Conservation (phyloP, 257 asterid species). For the Perilla frutescens region DNA sequence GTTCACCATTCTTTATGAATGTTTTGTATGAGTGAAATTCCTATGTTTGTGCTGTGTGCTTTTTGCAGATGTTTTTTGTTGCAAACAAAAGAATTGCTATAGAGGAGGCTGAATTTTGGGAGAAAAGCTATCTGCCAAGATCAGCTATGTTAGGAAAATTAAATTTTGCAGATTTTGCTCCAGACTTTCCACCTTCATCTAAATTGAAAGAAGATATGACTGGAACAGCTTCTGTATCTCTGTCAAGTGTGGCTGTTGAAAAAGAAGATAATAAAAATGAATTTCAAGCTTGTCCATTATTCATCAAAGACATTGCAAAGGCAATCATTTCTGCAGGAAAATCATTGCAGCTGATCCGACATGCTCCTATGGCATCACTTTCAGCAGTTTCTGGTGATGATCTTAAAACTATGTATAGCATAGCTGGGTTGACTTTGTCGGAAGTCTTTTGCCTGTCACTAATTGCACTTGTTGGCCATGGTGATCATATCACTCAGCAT, state of each 20-base stretch:
- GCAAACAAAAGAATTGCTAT: conserved; percentile 74
- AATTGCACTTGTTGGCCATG: conserved; percentile 75
- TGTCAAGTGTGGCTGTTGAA: conserved; percentile 48
- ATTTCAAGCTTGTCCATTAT: conserved; percentile 73
- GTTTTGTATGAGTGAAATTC: conserved; percentile 7
- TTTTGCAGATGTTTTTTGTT: conserved; percentile 82
- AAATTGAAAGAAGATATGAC: conserved; percentile 47
- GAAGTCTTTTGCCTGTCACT: conserved; percentile 88
- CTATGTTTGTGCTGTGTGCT: conserved; percentile 24
- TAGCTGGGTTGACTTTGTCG: conserved; percentile 81
- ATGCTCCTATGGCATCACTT: conserved; percentile 66
- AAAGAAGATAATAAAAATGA: conserved; percentile 59
- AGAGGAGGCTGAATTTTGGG: conserved; percentile 96
- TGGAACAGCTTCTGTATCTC: conserved; percentile 56
- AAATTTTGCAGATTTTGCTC: conserved; percentile 36
- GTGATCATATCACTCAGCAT: conserved; percentile 71
- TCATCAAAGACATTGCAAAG: conserved; percentile 75
- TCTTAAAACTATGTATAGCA: conserved; percentile 42
- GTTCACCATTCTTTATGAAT: conserved; percentile 12
- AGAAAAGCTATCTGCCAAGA: conserved; percentile 84
- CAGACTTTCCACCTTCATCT: conserved; percentile 44
- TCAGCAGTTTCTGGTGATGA: conserved; percentile 45
- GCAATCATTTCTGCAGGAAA: conserved; percentile 94
- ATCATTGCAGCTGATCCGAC: conserved; percentile 88
- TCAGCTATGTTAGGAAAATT: conserved; percentile 49